Evolutionary conservation across 2,329 filamentous ascomycete species (phyloP).

Genomic region (Aschersonia sp.): DNA sequence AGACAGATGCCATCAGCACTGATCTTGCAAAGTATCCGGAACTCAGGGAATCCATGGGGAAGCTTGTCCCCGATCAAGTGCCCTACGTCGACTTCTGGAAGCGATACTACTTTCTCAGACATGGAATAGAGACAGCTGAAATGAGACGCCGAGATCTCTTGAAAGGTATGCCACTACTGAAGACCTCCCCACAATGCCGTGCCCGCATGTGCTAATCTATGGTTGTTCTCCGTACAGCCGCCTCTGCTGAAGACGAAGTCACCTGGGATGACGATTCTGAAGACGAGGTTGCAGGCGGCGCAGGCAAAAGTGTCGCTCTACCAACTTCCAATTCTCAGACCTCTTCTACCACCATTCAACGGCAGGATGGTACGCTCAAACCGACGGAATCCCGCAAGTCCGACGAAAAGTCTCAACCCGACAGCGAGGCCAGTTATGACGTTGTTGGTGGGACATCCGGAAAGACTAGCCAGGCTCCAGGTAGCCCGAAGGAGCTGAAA

Average conservation of each 20-base stretch:
- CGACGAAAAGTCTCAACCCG: slow-evolving; percentile 78
- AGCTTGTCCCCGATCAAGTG: slow-evolving; percentile 84
- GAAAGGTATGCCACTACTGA: slow-evolving; percentile 47
- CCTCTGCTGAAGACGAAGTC: slow-evolving; percentile 57
- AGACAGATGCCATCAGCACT: slow-evolving; percentile 68
- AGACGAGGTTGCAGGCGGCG: slow-evolving; percentile 16
- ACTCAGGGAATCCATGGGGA: slow-evolving; percentile 81
- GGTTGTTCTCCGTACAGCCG: slow-evolving; percentile 30
- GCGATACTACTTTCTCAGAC: slow-evolving; percentile 86
- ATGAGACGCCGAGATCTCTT: slow-evolving; percentile 75
- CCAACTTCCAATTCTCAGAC: slow-evolving; percentile 31
- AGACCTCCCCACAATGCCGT: neutral
- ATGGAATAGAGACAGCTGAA: slow-evolving; percentile 89
- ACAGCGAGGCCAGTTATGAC: slow-evolving; percentile 94
- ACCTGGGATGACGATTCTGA: slow-evolving; percentile 62
- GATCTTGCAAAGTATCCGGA: slow-evolving; percentile 82
- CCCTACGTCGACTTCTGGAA: slow-evolving; percentile 85
- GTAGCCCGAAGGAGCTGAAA: slow-evolving; percentile 42
- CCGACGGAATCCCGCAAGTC: slow-evolving; percentile 54
- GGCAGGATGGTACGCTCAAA: slow-evolving; percentile 38
- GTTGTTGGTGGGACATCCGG: slow-evolving; percentile 70
- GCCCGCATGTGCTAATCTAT: neutral
- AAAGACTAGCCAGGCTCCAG: slow-evolving; percentile 62
- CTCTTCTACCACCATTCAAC: slow-evolving; percentile 48
- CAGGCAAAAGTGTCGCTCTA: slow-evolving; percentile 9